Base-by-base conservation (phyloP, 148 eudicot genomes). In the Gaultheria prostrata region DNA sequence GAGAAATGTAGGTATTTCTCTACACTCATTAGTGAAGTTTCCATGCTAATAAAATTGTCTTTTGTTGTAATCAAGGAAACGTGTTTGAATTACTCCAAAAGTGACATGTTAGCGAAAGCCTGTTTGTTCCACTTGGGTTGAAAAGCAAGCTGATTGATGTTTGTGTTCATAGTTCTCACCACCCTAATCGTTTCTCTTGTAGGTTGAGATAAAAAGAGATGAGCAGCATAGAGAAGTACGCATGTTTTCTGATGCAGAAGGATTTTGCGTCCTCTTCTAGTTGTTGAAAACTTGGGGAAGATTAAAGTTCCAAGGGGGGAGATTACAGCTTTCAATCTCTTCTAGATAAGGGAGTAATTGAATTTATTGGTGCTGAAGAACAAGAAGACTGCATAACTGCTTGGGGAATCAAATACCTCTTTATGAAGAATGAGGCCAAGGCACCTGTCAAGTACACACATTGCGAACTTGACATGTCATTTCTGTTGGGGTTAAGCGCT, bases 341-440 rank as follows among this genome's bases (percentile, higher is more conserved):
- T 85, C 63, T 96, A 80, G 92, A 92, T 79, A 88, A 89, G 82
- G 98, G 99, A 35, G 85, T 96, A 70, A 85, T 96, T 69, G 99
- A 96, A 76, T 82, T 96, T 76, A 91, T 96, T 48, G 99, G 99
- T 65, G 65, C 92, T 17, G 99, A 96, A 83, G 99, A 96, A 88
- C 97, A 94, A 85, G 99, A 96, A 83, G 98, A 96, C 61, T 96
- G 98, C 76, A 80, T 80, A 57, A 92, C 95, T 61, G 98, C 98
- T 48, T 96, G 99, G 99, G 98, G 92, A 78, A 88, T 93, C 20
- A 87, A 90, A n/a, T 86, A 90, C 78, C 97, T 93, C 56, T 89
- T 92, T 13, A 83, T 59, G 83, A 93, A 87, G 53, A 84, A 80
- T 9, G 73, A 84, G 57, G 93, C 88, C 46, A 86, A 91, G 77